Evolutionary conservation across 345 rosid species (phyloP).

Genomic region (Ricinus communis): DNA sequence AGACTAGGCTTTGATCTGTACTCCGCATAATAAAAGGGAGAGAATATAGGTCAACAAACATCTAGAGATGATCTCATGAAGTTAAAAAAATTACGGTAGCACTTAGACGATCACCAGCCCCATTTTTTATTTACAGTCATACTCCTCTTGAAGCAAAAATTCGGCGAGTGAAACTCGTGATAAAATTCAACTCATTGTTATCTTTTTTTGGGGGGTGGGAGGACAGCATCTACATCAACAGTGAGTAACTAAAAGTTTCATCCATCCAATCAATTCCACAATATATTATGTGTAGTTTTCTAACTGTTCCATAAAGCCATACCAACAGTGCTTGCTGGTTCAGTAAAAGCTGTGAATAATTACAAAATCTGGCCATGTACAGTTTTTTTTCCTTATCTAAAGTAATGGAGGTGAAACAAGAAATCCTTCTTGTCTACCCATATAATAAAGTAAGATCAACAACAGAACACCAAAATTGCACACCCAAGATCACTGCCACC

Average conservation of each 20-base stretch:
- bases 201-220: no score
- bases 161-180: background rate
- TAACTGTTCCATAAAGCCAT: background rate
- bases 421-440: background rate
- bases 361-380: background rate
- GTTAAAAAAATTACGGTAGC: background rate
- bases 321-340: background rate
- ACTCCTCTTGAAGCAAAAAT: background rate
- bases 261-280: background rate
- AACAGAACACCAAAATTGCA: background rate
- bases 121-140: background rate
- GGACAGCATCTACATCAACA: background rate
- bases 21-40: background rate
- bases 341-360: background rate
- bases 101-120: background rate
- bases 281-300: background rate
- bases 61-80: background rate
- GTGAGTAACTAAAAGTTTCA: background rate
- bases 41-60: background rate
- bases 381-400: no score
- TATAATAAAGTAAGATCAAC: background rate
- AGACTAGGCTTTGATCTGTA: constrained; percentile 86
- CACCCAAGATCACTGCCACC: background rate
- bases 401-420: background rate
- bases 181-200: background rate